These are phyloP conservation scores for Oenanthe javanica DNA, from an alignment of 140 eudicot species.

Conservation along the genomic window DNA sequence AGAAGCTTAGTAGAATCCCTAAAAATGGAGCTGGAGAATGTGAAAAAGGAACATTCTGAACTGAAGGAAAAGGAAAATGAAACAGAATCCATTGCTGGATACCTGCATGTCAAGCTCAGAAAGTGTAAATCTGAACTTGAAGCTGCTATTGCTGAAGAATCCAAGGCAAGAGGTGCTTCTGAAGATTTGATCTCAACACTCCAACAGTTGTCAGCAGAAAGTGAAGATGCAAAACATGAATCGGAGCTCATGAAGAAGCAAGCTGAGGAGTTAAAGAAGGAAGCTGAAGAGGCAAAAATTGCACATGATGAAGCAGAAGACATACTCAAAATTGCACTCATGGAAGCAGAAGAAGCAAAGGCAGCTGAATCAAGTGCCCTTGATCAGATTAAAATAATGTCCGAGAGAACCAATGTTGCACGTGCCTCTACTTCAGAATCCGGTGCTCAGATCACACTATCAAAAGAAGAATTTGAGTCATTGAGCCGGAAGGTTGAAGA, in stretches of 20 bases:
- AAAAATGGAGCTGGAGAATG: conserved; percentile 54
- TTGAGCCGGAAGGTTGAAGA: conserved; percentile 74
- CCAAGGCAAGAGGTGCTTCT: conserved; percentile 53
- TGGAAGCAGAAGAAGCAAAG: conserved; percentile 82
- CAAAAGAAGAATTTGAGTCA: conserved; percentile 75
- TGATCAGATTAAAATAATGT: conserved; percentile 46
- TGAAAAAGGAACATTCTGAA: conserved; percentile 60
- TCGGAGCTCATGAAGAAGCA: conserved; percentile 55
- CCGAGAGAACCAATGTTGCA: conserved; percentile 62
- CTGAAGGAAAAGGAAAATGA: conserved; percentile 65
- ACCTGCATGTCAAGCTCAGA: conserved; percentile 59
- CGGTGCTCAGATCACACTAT: conserved; percentile 60
- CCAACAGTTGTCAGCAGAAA: conserved; percentile 55
- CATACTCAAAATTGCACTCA: conserved; percentile 32
- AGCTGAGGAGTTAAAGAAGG: conserved; percentile 63
- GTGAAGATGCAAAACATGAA: conserved; percentile 49
- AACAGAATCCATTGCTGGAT: conserved; percentile 63
- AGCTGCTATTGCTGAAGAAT: conserved; percentile 48
- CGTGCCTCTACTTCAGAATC: conserved; percentile 80
- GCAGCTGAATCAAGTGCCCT: conserved; percentile 66
- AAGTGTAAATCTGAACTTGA: conserved; percentile 81
- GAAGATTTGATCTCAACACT: conserved; percentile 66
- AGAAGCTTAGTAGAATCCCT: conserved; percentile 55
- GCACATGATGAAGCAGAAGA: conserved; percentile 59
- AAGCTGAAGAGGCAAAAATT: conserved; percentile 44